Evolutionary conservation across 192 early-diverging fungal genomes (phyloP).

Genomic region (Backusella macrospora): DNA sequence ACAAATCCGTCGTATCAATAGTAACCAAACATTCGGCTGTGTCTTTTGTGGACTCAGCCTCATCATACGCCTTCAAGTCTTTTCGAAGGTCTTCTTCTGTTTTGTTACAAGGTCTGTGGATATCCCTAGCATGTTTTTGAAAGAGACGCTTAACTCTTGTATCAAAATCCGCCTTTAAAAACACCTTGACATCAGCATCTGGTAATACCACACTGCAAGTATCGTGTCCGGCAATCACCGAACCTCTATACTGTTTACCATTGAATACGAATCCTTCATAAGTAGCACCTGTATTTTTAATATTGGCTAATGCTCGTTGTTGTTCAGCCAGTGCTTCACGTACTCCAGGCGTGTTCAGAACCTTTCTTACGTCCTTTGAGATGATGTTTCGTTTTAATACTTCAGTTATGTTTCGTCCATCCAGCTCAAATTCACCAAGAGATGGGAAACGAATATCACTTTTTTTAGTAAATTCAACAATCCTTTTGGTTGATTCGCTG

Average conservation of each 20-base stretch:
- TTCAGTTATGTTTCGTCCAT: constrained; percentile 65
- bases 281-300: constrained; percentile 10
- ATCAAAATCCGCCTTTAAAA: constrained; percentile 64
- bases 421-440: constrained; percentile 35
- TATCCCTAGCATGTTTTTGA: constrained; percentile 43
- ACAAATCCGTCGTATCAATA: not conserved
- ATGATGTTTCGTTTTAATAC: constrained; percentile 62
- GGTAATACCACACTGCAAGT: constrained; percentile 78
- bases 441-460: constrained; percentile 28
- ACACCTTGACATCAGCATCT: constrained; percentile 77
- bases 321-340: constrained; percentile 58
- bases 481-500: constrained; percentile 35
- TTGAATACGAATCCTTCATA: constrained; percentile 17
- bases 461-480: constrained; percentile 34
- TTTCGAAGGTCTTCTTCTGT: not conserved
- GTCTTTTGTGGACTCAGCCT: not conserved
- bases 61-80: not conserved
- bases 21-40: not conserved
- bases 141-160: constrained; percentile 70
- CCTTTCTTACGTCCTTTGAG: constrained; percentile 54
- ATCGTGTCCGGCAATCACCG: constrained; percentile 85
- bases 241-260: constrained; percentile 39
- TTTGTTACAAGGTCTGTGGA: not conserved
- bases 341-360: constrained; percentile 60
- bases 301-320: constrained; percentile 55